Base-by-base conservation (phyloP, 352 stramenopile genomes). In the Phytophthora citrophthora region DNA sequence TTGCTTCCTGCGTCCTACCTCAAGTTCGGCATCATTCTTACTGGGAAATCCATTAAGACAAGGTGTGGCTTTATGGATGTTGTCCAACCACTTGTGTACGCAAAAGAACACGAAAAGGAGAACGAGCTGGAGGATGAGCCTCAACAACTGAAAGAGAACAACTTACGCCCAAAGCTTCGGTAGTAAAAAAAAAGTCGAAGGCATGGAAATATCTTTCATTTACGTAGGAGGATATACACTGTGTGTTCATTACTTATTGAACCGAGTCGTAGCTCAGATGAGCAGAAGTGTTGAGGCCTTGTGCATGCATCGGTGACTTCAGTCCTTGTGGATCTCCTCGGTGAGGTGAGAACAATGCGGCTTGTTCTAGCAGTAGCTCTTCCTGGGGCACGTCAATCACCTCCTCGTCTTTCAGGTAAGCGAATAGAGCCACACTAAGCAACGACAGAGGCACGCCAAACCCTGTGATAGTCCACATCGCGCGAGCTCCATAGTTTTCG, bases 381-480 rank as follows among this genome's bases (percentile, higher is more conserved):
- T 61, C 64, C 8, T 64, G 29, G 2, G 34, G 31, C 26, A 58
- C 27, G 26, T 39, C 36, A 43, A 40, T 41, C 0, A 40, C 34
- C 39, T 79, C 65, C 24, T 73, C 53, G n/a, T 77, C 71, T 73
- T 90, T 91, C 39, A 89, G 60, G 47, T 78, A 84, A 23, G 79
- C 77, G 49, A 91, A 93, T 16, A 78, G 20, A 4, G 70, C 79
- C 8, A 93, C 64, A 41, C 74, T 82, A 2, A 83, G 26, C 18
- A 93, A 64, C 53, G 82, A 81, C 12, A 92, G 65, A 12, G 85
- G 85, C 31, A 91, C 72, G 7, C 83, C 81, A 18, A 89, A 58
- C 20, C 84, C 83, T 8, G 79, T 81, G 39, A 85, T 62, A 16
- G 76, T 63, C 83, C 85, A 93, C 81, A 93, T 90, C 8, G 59